Conservation (phyloP, 176 grass and related monocot species). For the Thalia dealbata region DNA sequence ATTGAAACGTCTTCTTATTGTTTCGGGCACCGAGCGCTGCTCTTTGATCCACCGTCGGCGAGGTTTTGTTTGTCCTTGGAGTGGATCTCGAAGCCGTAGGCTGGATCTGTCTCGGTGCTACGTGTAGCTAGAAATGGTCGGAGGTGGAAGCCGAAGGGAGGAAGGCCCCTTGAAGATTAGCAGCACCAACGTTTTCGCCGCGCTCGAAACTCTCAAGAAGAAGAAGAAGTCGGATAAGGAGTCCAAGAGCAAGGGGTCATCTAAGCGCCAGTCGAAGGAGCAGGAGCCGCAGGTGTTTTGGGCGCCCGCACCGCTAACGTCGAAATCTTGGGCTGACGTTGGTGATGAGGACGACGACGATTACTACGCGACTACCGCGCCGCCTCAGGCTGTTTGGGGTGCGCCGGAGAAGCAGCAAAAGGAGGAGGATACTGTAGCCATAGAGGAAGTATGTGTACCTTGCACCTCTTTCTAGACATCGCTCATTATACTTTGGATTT, state of each 20-base stretch:
- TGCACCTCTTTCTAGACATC: background rate
- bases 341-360: constrained; percentile 11
- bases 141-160: constrained; percentile 16
- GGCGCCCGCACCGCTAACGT: constrained; percentile 7
- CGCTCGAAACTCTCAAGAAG: constrained; percentile 20
- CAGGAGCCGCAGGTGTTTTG: constrained; percentile 15
- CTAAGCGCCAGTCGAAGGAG: constrained; percentile 9
- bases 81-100: background rate
- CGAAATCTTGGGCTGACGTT: constrained; percentile 14
- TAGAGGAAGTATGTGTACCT: background rate
- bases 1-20: background rate
- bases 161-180: constrained; percentile 14
- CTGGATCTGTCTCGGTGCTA: constrained; percentile 3
- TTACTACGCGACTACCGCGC: constrained; percentile 13
- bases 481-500: background rate
- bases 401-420: constrained; percentile 2
- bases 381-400: constrained; percentile 12
- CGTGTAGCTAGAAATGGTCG: background rate
- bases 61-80: background rate
- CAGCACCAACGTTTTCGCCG: constrained; percentile 15
- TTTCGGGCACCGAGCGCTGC: background rate
- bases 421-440: background rate
- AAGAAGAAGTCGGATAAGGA: constrained; percentile 19
- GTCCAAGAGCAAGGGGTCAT: constrained; percentile 15
- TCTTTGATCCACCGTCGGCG: background rate